phyloP scores from a whole-genome alignment of 148 eudicot genomes.

The Agrostemma githago region DNA sequence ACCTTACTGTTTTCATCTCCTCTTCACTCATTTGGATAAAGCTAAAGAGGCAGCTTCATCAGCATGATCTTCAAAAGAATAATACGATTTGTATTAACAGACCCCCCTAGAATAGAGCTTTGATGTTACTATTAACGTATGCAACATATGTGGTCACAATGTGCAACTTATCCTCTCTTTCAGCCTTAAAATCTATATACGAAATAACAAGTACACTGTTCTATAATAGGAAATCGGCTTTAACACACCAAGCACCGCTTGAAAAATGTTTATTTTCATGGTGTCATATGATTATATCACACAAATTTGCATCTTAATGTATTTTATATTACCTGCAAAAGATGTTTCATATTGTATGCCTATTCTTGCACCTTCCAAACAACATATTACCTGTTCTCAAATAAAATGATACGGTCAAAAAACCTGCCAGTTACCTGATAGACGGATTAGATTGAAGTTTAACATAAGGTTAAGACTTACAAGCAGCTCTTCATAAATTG shows the following conservation, averaged over 20 bases:
- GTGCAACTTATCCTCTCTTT: neutral
- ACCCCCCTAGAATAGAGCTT: neutral
- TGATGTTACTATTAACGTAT: neutral
- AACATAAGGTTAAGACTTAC: neutral
- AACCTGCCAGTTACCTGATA: neutral
- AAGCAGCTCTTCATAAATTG: neutral
- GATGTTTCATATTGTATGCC: conserved; percentile 94
- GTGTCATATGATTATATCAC: neutral
- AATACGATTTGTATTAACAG: neutral
- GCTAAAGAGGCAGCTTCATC: neutral
- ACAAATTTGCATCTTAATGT: neutral
- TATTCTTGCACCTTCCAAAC: conserved; percentile 92
- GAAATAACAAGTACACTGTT: neutral
- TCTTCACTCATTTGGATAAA: neutral
- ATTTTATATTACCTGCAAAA: conserved; percentile 68
- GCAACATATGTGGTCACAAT: neutral
- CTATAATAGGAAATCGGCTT: neutral
- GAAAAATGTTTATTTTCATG: neutral
- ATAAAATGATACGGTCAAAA: conserved; percentile 4
- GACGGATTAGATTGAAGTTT: neutral
- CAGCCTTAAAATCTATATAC: neutral
- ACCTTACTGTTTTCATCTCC: neutral
- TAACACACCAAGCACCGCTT: neutral
- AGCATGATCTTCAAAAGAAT: neutral
- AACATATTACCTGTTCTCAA: conserved; percentile 65